A percentile compares a stretch with the other conserved stretches of the same genome.
These are phyloP conservation scores for Trichomonas gallinae DNA, from an alignment of 208 protist genomes.

Conservation along the genomic window DNA sequence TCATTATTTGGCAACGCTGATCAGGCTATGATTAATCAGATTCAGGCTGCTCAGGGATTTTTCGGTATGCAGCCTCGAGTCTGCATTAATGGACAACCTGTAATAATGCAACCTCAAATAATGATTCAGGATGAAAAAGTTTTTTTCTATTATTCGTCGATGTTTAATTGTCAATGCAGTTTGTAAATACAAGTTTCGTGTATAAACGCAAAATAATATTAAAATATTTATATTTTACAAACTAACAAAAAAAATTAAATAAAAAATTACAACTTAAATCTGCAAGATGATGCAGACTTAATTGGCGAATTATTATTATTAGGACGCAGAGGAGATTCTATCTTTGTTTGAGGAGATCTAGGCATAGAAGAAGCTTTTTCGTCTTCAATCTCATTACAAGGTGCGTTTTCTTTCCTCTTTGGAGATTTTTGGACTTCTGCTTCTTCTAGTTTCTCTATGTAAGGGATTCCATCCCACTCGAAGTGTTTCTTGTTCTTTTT, in stretches of 20 bases:
- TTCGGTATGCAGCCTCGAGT: no score
- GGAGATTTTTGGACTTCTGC: background rate
- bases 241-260: background rate
- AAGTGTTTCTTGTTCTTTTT: background rate
- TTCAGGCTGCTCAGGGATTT: no score
- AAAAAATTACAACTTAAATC: background rate
- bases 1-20: no score
- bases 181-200: no score
- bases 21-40: no score
- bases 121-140: no score
- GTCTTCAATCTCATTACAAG: background rate
- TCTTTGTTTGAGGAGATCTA: background rate
- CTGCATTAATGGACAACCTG: no score
- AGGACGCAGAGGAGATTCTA: background rate
- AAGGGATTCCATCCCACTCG: slow-evolving; percentile 14
- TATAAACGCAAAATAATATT: no score
- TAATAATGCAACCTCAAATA: no score
- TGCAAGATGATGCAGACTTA: background rate
- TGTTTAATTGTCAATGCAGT: no score
- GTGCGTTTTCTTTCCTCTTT: background rate
- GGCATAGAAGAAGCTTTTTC: background rate
- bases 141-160: no score
- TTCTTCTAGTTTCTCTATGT: background rate
- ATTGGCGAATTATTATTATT: background rate
- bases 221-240: background rate